Evolutionary conservation across 2,329 filamentous ascomycete species (phyloP).

Genomic region (Epichloe scottii): DNA sequence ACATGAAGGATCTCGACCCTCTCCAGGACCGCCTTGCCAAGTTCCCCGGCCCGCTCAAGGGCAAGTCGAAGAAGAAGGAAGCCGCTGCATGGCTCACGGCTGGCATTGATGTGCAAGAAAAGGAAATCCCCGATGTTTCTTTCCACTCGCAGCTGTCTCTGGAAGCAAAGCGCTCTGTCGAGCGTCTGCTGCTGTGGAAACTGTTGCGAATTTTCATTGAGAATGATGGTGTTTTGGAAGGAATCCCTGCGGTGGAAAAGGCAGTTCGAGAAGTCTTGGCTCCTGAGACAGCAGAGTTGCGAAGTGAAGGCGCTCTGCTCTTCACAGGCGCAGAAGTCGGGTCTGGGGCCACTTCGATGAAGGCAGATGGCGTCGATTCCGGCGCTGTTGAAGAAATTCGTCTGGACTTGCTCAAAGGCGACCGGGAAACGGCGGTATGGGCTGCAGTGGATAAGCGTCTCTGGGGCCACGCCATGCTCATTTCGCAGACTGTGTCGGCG

Average conservation of each 20-base stretch:
- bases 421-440: slow-evolving; percentile 88
- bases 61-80: slow-evolving; percentile 94
- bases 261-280: slow-evolving; percentile 64
- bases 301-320: slow-evolving; percentile 9
- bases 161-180: slow-evolving; percentile 59
- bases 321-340: slow-evolving; percentile 14
- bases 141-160: slow-evolving; percentile 40
- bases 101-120: slow-evolving; percentile 65
- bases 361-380: slow-evolving; percentile 56
- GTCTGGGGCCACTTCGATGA: slow-evolving; percentile 24
- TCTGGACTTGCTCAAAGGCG: slow-evolving; percentile 60
- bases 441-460: slow-evolving; percentile 81
- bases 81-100: slow-evolving; percentile 65
- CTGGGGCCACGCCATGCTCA: slow-evolving; percentile 92
- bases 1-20: slow-evolving; percentile 60
- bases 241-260: slow-evolving; percentile 56
- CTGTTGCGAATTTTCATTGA: slow-evolving; percentile 72
- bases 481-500: slow-evolving; percentile 65
- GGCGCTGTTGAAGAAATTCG: slow-evolving; percentile 60
- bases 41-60: slow-evolving; percentile 81
- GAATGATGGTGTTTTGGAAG: slow-evolving; percentile 71
- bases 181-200: slow-evolving; percentile 80
- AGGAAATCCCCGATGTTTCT: slow-evolving; percentile 34
- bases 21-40: slow-evolving; percentile 60
- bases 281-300: slow-evolving; percentile 29